Conservation (phyloP, 805 yeast species). For the Wickerhamiella nectarea region DNA sequence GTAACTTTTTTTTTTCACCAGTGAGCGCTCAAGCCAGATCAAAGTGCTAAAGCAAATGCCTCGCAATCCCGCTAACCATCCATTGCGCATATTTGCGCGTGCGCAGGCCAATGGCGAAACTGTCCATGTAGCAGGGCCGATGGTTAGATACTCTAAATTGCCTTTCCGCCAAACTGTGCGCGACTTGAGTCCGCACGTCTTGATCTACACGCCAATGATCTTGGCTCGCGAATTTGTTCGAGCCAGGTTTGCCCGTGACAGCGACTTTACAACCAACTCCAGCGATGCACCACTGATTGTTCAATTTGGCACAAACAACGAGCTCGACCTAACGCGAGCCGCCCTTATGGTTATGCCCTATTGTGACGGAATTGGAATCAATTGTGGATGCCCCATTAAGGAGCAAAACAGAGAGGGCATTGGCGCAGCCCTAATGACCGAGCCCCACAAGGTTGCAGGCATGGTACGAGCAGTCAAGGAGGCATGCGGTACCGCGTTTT, state of each 20-base stretch:
- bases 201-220: slow-evolving; percentile 93
- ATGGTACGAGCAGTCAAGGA: slow-evolving; percentile 78
- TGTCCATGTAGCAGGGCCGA: slow-evolving; percentile 73
- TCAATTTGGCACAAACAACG: slow-evolving; percentile 83
- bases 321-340: slow-evolving; percentile 64
- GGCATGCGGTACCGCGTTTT: slow-evolving; percentile 54
- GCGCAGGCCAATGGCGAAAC: slow-evolving; percentile 38
- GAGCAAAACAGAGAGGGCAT: slow-evolving; percentile 93
- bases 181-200: slow-evolving; percentile 51
- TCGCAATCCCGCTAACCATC: slow-evolving; percentile 37
- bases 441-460: slow-evolving; percentile 61
- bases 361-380: slow-evolving; percentile 86
- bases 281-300: slow-evolving; percentile 62
- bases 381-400: slow-evolving; percentile 95
- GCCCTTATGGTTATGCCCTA: slow-evolving; percentile 82
- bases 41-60: slow-evolving; percentile 2
- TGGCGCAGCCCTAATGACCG: slow-evolving; percentile 87
- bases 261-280: slow-evolving; percentile 74
- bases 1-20: slow-evolving; percentile 1
- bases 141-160: slow-evolving; percentile 91
- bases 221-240: slow-evolving; percentile 89
- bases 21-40: background rate
- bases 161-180: slow-evolving; percentile 78
- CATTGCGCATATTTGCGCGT: slow-evolving; percentile 38
- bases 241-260: slow-evolving; percentile 60